Evolutionary conservation across 441 rosid genomes (phyloP).

Genomic region (Mallotus japonicus): DNA sequence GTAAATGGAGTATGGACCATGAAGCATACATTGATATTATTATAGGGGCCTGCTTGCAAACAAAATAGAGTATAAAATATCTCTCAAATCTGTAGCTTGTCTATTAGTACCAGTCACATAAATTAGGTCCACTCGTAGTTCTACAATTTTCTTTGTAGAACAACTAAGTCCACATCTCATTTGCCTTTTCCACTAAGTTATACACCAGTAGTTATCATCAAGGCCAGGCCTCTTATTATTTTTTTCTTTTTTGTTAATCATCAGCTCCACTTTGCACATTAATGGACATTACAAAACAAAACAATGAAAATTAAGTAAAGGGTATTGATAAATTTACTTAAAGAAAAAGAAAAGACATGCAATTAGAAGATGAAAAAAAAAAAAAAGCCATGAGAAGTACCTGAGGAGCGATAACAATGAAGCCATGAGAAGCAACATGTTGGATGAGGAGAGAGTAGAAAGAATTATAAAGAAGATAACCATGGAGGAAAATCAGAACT

Average conservation of each 20-base stretch:
- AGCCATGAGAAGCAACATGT: conserved; percentile 89
- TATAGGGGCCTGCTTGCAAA: too few relatives aligned
- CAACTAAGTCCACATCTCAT: not conserved
- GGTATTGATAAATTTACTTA: not conserved
- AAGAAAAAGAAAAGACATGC: conserved; percentile 8
- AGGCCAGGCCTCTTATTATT: not conserved
- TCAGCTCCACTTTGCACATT: not conserved
- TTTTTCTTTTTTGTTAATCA: not conserved
- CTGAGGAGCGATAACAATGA: conserved; percentile 85
- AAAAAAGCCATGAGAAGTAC: conserved; percentile 23
- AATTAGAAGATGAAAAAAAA: not conserved
- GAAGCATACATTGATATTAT: too few relatives aligned
- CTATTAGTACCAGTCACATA: conserved; percentile 11
- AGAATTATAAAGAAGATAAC: conserved; percentile 62
- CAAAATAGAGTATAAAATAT: too few relatives aligned
- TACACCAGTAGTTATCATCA: not conserved
- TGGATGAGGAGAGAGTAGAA: conserved; percentile 85
- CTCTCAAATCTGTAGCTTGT: too few relatives aligned
- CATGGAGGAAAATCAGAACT: conserved; percentile 69
- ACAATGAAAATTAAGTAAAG: not conserved
- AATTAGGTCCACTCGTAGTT: not conserved
- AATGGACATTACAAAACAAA: not conserved
- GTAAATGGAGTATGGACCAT: too few relatives aligned
- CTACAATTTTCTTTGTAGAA: not conserved
- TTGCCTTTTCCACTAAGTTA: conserved; percentile 21